Evolutionary conservation across 179 eudicot genomes (phyloP).

Genomic region (Heliamphora pulchella): DNA sequence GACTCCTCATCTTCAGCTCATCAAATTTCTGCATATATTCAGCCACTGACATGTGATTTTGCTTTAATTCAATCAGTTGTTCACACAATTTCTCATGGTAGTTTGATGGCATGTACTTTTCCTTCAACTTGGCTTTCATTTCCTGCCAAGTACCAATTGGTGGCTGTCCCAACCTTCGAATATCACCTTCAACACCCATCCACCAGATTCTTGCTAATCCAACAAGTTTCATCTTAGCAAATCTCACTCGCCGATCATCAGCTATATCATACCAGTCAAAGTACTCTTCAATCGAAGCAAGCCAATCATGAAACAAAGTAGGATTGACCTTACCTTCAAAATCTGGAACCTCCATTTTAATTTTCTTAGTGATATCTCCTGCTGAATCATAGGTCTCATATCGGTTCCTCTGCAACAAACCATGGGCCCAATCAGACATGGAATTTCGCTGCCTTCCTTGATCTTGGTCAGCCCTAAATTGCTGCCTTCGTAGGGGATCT

Average conservation of each 20-base stretch:
- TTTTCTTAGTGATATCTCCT: not conserved
- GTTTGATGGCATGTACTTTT: too few relatives aligned
- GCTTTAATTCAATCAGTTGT: too few relatives aligned
- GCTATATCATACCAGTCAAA: not conserved
- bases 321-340: not conserved
- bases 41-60: too few relatives aligned
- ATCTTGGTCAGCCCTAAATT: slow-evolving; percentile 1
- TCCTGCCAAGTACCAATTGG: not conserved
- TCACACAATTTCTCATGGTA: too few relatives aligned
- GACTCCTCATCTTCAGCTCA: too few relatives aligned
- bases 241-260: not conserved
- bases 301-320: not conserved
- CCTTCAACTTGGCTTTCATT: not conserved
- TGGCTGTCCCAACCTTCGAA: not conserved
- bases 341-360: slow-evolving; percentile 1
- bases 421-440: not conserved
- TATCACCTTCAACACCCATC: not conserved
- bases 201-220: not conserved
- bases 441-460: not conserved
- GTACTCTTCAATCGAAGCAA: not conserved
- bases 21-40: too few relatives aligned
- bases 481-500: not conserved
- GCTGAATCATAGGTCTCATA: not conserved
- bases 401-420: not conserved
- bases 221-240: slow-evolving; percentile 1